Evolutionary conservation across 257 asterid species (phyloP), one percentile per base, ranked within the genome.

Genomic region (Primulina eburnea): DNA sequence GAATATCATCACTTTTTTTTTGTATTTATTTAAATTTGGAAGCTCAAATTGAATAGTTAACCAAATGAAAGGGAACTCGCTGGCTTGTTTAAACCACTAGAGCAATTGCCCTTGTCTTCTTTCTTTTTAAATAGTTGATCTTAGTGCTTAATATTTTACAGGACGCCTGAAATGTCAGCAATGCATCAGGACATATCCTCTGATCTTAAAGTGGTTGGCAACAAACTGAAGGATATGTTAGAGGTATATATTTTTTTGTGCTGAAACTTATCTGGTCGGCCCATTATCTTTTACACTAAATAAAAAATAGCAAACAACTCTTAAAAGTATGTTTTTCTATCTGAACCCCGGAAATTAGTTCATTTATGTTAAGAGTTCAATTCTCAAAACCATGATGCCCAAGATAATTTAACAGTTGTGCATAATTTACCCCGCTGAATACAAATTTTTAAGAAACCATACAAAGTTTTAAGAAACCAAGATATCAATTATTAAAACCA

Each of bases 151-250:
- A 4, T 40, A 62, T 61, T 72, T 67, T 65, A 75, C 92, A 92
- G 97, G 85, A 90, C 98, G 34, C 97, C 98, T 4, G 95, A 82
- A 6, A 85, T 90, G 93, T 90, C 98, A 10, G 95, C 97, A 20
- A 90, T 92, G 90, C 98, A 92, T 78, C 95, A 88, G 62, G 98
- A 92, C 73, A 75, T 84, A 7, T 79, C 97, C 7, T 37, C 92
- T 32, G 97, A 92, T 82, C 82, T 92, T 74, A 83, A 67, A 70
- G 87, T 82, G 34, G 98, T 92, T 35, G 82, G 85, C 29, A 75
- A 78, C 21, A 87, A 83, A 80, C 73, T 92, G 63, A 90, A 82
- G 83, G 88, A 75, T 32, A 62, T 79, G 57, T 74, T 90, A 50
- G 94, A 86, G 94, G 96, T 90, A 84, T 26, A 37, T 8, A 40